Base-by-base conservation (phyloP, 306 rosid genomes). In the Fragaria iinumae region DNA sequence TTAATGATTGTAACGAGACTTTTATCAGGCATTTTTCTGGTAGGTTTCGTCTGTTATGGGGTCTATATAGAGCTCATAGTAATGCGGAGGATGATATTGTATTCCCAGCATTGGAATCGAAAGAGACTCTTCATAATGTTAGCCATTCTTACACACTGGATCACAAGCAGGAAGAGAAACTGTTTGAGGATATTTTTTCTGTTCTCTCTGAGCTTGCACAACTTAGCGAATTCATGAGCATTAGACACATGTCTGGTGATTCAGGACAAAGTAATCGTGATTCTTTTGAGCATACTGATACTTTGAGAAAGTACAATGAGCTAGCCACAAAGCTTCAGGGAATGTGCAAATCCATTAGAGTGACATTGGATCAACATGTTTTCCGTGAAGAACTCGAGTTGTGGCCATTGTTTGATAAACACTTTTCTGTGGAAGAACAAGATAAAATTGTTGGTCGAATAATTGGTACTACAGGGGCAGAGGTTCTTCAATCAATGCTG, bases 391-490 rank as follows among this genome's bases (percentile, higher is more conserved):
- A 93, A 84, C 89, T 81, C 12, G 98, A 93, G 80, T 85, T 93
- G 78, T 93, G 98, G 98, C 98, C 98, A 34, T 84, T 93, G 86
- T 90, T 93, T 84, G 96, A 88, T 13, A 89, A 81, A 77, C 94
- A 93, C 83, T 93, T 93, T 85, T 87, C 94, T 38, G 93, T 93
- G 85, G 98, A 93, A 82, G 98, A 93, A 81, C 98, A 93, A 79
- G 98, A 93, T 77, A 93, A 89, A 87, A 89, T 93, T 80, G 96
- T 93, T 57, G 96, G 96, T 23, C 87, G 92, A 55, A 93, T 93
- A 67, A 93, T 93, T 84, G 98, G 98, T 72, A 93, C 98, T 63
- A 93, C 98, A 39, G 98, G 98, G 63, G 98, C 98, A 69, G 98
- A 93, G 86, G 98, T 93, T 75, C 96, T 93, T 67, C 98, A 93